Evolutionary conservation across 2,329 filamentous ascomycete genomes (phyloP), one percentile per base, ranked within the genome.

Genomic region (Cordyceps farinosa): DNA sequence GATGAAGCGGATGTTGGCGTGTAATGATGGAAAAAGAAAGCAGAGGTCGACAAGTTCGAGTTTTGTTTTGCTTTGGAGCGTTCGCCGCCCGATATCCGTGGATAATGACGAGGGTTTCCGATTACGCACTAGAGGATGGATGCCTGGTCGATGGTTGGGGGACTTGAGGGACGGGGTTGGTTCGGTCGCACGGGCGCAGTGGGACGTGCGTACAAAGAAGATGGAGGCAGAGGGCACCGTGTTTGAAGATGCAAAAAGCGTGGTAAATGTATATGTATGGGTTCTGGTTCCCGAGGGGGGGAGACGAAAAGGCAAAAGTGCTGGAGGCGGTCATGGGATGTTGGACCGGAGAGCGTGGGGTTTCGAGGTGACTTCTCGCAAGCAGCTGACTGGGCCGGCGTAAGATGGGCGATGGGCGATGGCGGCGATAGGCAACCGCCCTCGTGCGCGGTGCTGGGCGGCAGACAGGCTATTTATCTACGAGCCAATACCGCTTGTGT

Each of bases 301-400:
- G 22, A 22, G 22, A 22, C 6, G 32, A 40, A 53, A 40, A 5
- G 34, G 27, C 13, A 32, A 40, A 53, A 53, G 3, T 17, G 2
- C 30, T 38, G n/a, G 51, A 40, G 44, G 44, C 42, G 44, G 55
- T 55, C 52, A 58, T 58, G 55, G 55, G 55, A 50, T 30, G 32
- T 29, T 50, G 32, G 32, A 40, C 11, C 51, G 51, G 22, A 38
- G 51, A 53, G 51, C 51, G 51, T 53, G 51, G 51, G 51, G 51
- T 38, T 53, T 53, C 13, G 13, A 53, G 34, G 51, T 53, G 51
- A 53, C 51, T 53, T 22, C 34, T 38, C 22, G 38, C 38, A 40
- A 22, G 51, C 51, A 53, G 51, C 51, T 53, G 51, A 53, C 51
- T 53, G 34, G 50, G 38, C 32, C 32, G 51, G 40, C 22, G 22